phyloP scores from a whole-genome alignment of 257 asterid genomes.

The Striga asiatica region DNA sequence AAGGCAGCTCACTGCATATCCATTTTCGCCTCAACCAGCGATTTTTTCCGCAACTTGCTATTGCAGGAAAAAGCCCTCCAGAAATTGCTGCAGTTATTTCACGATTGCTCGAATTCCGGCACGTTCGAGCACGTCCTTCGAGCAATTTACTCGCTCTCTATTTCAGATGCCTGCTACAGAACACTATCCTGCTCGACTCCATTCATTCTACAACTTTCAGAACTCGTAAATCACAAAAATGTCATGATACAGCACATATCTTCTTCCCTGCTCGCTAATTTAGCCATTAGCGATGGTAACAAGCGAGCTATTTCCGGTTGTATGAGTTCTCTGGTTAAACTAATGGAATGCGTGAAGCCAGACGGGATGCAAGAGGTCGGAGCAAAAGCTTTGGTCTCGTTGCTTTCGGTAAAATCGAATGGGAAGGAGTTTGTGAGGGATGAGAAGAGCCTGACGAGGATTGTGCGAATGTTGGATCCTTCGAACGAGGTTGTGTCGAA shows the following conservation, averaged over 20 bases:
- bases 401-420: constrained; percentile 54
- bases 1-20: constrained; percentile 72
- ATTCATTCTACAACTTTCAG: constrained; percentile 51
- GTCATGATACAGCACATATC: constrained; percentile 65
- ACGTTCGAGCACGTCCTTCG: constrained; percentile 63
- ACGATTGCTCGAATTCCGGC: constrained; percentile 50
- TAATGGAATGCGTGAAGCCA: constrained; percentile 84
- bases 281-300: constrained; percentile 54
- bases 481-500: constrained; percentile 49
- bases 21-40: constrained; percentile 65
- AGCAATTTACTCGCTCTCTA: constrained; percentile 65
- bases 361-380: constrained; percentile 89
- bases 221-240: constrained; percentile 63
- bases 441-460: constrained; percentile 67
- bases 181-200: constrained; percentile 50
- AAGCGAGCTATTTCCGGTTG: constrained; percentile 64
- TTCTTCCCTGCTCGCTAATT: constrained; percentile 66
- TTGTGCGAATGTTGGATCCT: constrained; percentile 74
- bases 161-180: constrained; percentile 48
- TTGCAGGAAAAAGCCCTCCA: constrained; percentile 60
- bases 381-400: constrained; percentile 67
- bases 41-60: constrained; percentile 38
- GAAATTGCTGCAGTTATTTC: constrained; percentile 44
- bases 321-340: constrained; percentile 65
- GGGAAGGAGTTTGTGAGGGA: constrained; percentile 73